Conservation (phyloP, 2,329 filamentous ascomycete genomes). For the Aspergillus unguis region DNA sequence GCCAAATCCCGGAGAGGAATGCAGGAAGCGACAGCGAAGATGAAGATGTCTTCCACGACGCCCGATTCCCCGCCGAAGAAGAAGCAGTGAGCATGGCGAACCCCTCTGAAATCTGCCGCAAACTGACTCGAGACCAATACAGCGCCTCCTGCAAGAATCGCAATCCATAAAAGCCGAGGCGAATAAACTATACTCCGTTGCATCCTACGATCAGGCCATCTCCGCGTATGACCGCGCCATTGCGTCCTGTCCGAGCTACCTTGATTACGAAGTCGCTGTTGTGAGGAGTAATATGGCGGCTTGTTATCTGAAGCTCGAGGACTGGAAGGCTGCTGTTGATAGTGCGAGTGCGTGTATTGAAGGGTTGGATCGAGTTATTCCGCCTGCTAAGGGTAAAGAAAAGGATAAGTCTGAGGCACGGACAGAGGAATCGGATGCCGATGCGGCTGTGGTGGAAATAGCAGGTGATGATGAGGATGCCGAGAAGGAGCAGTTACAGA, state of each 20-base stretch:
- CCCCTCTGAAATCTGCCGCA: background rate
- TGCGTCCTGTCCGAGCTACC: slow-evolving; percentile 73
- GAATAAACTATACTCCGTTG: slow-evolving; percentile 72
- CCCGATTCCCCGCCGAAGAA: slow-evolving; percentile 46
- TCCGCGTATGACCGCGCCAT: slow-evolving; percentile 79
- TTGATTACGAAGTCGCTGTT: slow-evolving; percentile 84
- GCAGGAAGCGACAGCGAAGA: slow-evolving; percentile 33
- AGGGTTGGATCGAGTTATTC: slow-evolving; percentile 62
- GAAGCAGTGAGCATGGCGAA: slow-evolving; percentile 39
- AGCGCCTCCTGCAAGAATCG: slow-evolving; percentile 69
- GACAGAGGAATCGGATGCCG: slow-evolving; percentile 11
- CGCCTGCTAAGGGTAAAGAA: slow-evolving; percentile 33
- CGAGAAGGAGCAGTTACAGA: slow-evolving; percentile 43
- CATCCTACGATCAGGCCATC: slow-evolving; percentile 73
- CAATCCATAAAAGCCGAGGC: slow-evolving; percentile 70
- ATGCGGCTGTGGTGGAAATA: slow-evolving; percentile 48
- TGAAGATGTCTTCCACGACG: slow-evolving; percentile 42
- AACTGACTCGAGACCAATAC: slow-evolving; percentile 13
- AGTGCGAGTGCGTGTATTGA: slow-evolving; percentile 71
- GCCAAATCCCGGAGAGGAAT: background rate
- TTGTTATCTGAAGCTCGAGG: slow-evolving; percentile 77
- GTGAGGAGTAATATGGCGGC: slow-evolving; percentile 85
- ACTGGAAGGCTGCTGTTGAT: slow-evolving; percentile 80
- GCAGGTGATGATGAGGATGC: slow-evolving; percentile 40
- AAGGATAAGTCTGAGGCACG: slow-evolving; percentile 14